Evolutionary conservation across 768 basidiomycete species (phyloP), one percentile per base, ranked within the genome.

Genomic region (Tricholoma terreum): DNA sequence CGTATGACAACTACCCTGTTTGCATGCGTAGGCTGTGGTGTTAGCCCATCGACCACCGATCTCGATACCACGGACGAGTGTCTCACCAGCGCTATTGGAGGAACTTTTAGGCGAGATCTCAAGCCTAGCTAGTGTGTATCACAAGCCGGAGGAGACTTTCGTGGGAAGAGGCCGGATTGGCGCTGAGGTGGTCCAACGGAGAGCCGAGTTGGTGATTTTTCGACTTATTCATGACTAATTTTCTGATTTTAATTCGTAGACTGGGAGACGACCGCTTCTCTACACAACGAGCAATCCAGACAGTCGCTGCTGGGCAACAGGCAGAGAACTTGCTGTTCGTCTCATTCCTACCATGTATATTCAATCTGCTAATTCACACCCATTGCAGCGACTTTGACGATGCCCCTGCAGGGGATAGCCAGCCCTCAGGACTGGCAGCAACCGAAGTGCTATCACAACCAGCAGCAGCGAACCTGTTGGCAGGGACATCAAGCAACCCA

Each of bases 141-240:
- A 99, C 75, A 98, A 97, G 71, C 97, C 97, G 0, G 87, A 86
- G 34, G 92, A 94, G 69, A 98, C 97, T 0, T 99, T 99, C 66
- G 84, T 99, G 55, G 97, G 96, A 0, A 85, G 86, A 61, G 96
- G 97, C 7, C 81, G 95, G 49, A 79, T 98, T 56, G 89, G 93
- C 7, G 91, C 86, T 0, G 92, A 94, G 63, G 78, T 89, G 6
- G 77, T 95, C 63, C 77, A 80, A 64, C 87, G 80, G 71, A 83
- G 77, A 55, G 64, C 71, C 54, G 87, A 87, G 86, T 87, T 58
- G 35, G 86, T 76, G 27, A 56, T 27, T 56, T 49, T 52, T 22
- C 51, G 22, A 45, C 60, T 58, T 15, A 17, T 58, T n/a, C 15
- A 49, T 14, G 27, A n/a, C 11, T 12, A 40, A 15, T 36, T 49